Evolutionary conservation across 805 yeast species (phyloP).

Genomic region (Naumovozyma baii): DNA sequence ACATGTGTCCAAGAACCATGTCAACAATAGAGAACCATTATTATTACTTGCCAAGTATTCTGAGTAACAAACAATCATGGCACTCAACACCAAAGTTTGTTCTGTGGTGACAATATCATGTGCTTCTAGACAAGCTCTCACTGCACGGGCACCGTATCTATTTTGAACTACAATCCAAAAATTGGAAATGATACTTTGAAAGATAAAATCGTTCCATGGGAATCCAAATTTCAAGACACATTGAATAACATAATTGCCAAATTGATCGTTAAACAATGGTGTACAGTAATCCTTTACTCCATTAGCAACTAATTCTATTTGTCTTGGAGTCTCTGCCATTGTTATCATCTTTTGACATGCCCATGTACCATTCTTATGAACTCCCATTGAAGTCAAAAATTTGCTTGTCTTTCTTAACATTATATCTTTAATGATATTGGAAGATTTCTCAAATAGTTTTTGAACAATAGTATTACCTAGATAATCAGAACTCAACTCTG

Average conservation of each 20-base stretch:
- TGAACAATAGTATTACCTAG: constrained; percentile 96
- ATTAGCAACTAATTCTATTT: constrained; percentile 53
- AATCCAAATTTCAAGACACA: constrained; percentile 84
- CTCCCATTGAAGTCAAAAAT: constrained; percentile 79
- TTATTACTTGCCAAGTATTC: constrained; percentile 71
- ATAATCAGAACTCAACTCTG: constrained; percentile 85
- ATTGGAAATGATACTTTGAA: constrained; percentile 67
- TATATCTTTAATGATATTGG: constrained; percentile 62
- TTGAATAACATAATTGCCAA: constrained; percentile 95
- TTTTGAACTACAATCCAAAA: constrained; percentile 77
- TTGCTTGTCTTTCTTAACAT: constrained; percentile 73
- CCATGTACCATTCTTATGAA: constrained; percentile 98
- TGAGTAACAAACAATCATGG: constrained; percentile 66
- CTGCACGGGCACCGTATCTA: constrained; percentile 90
- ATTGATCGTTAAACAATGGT: constrained; percentile 85
- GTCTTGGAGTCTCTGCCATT: constrained; percentile 51
- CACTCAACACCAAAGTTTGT: constrained; percentile 63
- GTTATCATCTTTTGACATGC: constrained; percentile 94
- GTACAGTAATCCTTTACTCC: constrained; percentile 73
- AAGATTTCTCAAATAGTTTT: constrained; percentile 66
- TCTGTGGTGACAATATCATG: constrained; percentile 48
- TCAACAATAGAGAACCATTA: constrained; percentile 81
- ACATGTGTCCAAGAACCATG: constrained; percentile 91
- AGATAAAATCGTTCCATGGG: constrained; percentile 82
- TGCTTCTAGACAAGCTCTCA: constrained; percentile 85